phyloP scores from a whole-genome alignment of 1,284 basidiomycete species.

The Papiliotrema flavescens region DNA sequence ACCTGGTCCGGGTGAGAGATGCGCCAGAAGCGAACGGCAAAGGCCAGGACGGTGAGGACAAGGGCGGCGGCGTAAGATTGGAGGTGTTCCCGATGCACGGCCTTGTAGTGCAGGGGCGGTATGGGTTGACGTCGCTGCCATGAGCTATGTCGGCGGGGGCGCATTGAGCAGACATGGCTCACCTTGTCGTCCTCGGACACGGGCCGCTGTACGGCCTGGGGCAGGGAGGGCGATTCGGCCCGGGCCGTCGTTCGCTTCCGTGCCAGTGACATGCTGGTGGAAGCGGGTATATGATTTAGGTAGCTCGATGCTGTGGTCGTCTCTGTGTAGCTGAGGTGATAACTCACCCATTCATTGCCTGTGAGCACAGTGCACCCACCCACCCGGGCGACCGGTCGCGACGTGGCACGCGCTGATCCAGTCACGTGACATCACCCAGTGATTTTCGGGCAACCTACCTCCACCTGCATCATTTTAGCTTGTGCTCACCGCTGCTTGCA shows the following conservation, averaged over 20 bases:
- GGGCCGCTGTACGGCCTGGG: constrained; percentile 9
- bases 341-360: too few species aligned
- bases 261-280: constrained; percentile 22
- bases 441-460: too few species aligned
- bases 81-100: constrained; percentile 28
- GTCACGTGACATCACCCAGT: too few species aligned
- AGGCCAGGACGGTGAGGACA: constrained; percentile 65
- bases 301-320: too few species aligned
- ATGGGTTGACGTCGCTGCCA: constrained; percentile 17
- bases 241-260: constrained; percentile 23
- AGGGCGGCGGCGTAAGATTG: constrained; percentile 30
- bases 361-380: too few species aligned
- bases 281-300: too few species aligned
- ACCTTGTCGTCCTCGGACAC: constrained; percentile 28
- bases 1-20: constrained; percentile 91
- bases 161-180: background rate
- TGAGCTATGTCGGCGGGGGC: too few species aligned
- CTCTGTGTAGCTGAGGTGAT: too few species aligned
- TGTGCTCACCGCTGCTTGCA: too few species aligned
- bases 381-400: too few species aligned
- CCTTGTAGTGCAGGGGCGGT: constrained; percentile 8
- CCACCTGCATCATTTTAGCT: too few species aligned
- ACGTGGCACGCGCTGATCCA: too few species aligned
- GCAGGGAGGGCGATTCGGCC: constrained; percentile 14
- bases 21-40: constrained; percentile 83